Evolutionary conservation across 2,329 filamentous ascomycete species (phyloP), one percentile per base, ranked within the genome.

Genomic region (Colletotrichum sp.): DNA sequence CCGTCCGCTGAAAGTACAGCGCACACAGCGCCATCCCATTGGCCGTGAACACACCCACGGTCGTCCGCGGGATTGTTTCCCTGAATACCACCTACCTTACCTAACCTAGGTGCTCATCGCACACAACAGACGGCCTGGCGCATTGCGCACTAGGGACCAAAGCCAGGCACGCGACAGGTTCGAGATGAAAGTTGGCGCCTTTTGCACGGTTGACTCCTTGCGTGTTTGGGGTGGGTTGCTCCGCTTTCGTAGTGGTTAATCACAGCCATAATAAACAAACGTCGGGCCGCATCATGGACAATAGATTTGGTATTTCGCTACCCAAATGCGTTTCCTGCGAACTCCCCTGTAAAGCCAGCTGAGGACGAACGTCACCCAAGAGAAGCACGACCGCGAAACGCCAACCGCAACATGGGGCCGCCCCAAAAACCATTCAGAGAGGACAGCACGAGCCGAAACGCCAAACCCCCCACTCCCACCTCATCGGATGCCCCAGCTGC

Each of bases 231-330:
- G 65, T 73, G 70, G 70, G 25, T 36, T 60, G 44, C 59, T 74
- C 74, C 74, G 70, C 71, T 74, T 57, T 69, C 13, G 65, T 60
- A 68, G 15, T 74, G 30, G 28, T 68, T 32, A 48, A 16, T 63
- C 22, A 48, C 67, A n/a, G 30, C 22, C 27, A 70, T n/a, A 57
- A 70, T 52, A 70, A 70, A 70, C 68, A 70, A 52, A 25, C 25
- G 36, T 70, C 52, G 66, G 72, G 66, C 55, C 52, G 60, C 61
- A 74, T 75, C 27, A 55, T 32, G 55, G 32, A 44, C 61, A 57
- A 28, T 39, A 75, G 30, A 71, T 74, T 75, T 76, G 74, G 74
- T 76, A 76, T 76, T 75, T 71, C 74, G 74, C 74, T 75, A 66
- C 65, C 66, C 48, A 71, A 68, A 74, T 76, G 72, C 74, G 64